phyloP scores from a whole-genome alignment of 805 yeast species.

The Torulaspora delbrueckii region DNA sequence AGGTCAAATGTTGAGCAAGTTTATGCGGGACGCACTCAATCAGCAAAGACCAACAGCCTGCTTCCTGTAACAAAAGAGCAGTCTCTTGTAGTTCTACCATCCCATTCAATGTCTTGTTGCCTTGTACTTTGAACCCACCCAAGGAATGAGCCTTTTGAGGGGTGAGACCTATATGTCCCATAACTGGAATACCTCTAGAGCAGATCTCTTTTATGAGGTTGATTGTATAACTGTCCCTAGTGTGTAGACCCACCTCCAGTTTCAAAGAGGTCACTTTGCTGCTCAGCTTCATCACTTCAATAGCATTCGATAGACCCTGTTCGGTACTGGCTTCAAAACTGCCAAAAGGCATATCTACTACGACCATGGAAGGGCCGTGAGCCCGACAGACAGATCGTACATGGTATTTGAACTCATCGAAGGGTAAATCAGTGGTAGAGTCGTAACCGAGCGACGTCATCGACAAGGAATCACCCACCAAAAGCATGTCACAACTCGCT shows the following conservation, averaged over 20 bases:
- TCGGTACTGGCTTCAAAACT: constrained; percentile 61
- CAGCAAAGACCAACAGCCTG: constrained; percentile 73
- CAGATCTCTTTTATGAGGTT: constrained; percentile 53
- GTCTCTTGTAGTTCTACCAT: constrained; percentile 60
- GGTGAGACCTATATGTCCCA: constrained; percentile 89
- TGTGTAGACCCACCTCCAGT: constrained; percentile 65
- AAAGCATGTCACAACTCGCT: constrained; percentile 61
- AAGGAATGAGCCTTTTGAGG: constrained; percentile 78
- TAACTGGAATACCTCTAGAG: constrained; percentile 74
- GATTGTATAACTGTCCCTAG: constrained; percentile 42
- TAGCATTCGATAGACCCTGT: constrained; percentile 69
- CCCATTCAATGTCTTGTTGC: constrained; percentile 45
- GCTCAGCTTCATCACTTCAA: constrained; percentile 36
- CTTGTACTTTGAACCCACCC: constrained; percentile 90
- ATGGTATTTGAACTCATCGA: constrained; percentile 77
- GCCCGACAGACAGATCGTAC: constrained; percentile 75
- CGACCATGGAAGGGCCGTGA: constrained; percentile 54
- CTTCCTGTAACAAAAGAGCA: constrained; percentile 61
- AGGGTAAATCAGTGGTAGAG: constrained; percentile 67
- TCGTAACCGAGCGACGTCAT: constrained; percentile 85
- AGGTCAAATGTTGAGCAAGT: constrained; percentile 62
- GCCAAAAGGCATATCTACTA: constrained; percentile 90
- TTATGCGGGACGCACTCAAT: constrained; percentile 83
- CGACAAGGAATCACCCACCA: constrained; percentile 90
- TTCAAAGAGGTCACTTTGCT: constrained; percentile 41